These are phyloP conservation scores for Ophiognomonia clavigignenti-juglandacearum DNA, from an alignment of 2,329 filamentous ascomycete genomes.

Conservation along the genomic window DNA sequence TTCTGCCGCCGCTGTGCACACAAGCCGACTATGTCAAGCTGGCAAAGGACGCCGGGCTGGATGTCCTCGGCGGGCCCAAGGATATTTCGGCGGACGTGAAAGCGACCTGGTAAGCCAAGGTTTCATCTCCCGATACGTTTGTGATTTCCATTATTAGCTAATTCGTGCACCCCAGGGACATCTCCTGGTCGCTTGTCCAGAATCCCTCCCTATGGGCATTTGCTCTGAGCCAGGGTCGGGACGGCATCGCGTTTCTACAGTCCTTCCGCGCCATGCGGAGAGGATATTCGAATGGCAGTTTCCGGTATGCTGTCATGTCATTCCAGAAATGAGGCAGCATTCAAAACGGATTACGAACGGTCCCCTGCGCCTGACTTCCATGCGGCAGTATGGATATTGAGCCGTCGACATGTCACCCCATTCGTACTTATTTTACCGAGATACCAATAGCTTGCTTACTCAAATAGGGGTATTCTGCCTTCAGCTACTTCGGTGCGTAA, in stretches of 20 bases:
- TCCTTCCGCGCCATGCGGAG: constrained; percentile 57
- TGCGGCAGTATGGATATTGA: neutral
- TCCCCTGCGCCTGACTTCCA: neutral
- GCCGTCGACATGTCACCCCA: neutral
- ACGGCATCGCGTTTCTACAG: constrained; percentile 56
- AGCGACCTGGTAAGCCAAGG: constrained; percentile 47
- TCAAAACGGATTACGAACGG: neutral
- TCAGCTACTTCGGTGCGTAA: neutral
- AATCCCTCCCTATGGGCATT: constrained; percentile 58
- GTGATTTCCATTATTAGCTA: neutral
- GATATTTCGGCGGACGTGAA: constrained; percentile 55
- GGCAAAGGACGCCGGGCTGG: constrained; percentile 44
- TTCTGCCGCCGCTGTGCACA: constrained; percentile 52
- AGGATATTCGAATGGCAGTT: constrained; percentile 53
- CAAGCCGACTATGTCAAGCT: constrained; percentile 47
- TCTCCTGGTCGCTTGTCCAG: constrained; percentile 56
- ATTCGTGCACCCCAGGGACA: constrained; percentile 41
- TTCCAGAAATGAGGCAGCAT: constrained; percentile 39
- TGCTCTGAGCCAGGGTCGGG: constrained; percentile 54
- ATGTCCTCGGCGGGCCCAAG: constrained; percentile 39
- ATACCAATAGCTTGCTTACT: neutral
- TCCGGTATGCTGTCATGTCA: constrained; percentile 54
- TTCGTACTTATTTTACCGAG: neutral
- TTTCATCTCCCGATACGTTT: constrained; percentile 16
- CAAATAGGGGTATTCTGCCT: too few species aligned